Evolutionary conservation across 192 early-diverging fungal species (phyloP), one percentile per base, ranked within the genome.

Genomic region (Coemansia sp.): DNA sequence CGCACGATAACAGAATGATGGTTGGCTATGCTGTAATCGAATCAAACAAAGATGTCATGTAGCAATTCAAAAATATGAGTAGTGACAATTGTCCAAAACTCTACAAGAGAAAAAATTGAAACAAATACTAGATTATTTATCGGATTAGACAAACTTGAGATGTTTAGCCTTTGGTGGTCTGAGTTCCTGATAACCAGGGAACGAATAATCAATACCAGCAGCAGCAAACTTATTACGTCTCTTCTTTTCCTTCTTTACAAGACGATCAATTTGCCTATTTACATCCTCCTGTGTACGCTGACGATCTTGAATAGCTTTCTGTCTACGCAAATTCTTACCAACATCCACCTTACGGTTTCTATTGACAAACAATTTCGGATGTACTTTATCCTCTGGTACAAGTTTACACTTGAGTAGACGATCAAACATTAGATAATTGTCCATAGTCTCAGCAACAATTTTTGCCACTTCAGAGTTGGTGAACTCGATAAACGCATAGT

Each of bases 401-500:
- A 93, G 60, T 54, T 83, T 69, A 82, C 93, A 95, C 73, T 89
- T 86, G 30, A 97, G 82, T 22, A 92, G 54, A 50, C 87, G 89
- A 56, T 88, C 89, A 60, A 85, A 92, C 65, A 97, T 68, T 61
- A 95, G 61, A 69, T 97, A 97, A 85, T 95, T 94, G 82, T 98
- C 64, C 97, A 98, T 98, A 12, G 97, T 98, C 21, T 94, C 89
- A 10, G 93, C 94, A 3, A 94, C 97, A 56, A 97, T 94, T 52
- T 85, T 57, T 18, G 97, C 97, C 12, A 94, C 93, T 48, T 92
- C 88, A 30, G 73, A 72, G 49, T 85, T 79, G 6, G 71, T 81
- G 68, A 98, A 98, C 74, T 97, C 92, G 60, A 98, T 91, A 62
- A 95, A 98, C 1, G 89, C 97, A 69, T 87, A 98, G 73, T 98